Percentiles rank a stretch among this genome's conserved stretches.
Conservation (phyloP, 768 basidiomycete species). For the Collybia sordida region DNA sequence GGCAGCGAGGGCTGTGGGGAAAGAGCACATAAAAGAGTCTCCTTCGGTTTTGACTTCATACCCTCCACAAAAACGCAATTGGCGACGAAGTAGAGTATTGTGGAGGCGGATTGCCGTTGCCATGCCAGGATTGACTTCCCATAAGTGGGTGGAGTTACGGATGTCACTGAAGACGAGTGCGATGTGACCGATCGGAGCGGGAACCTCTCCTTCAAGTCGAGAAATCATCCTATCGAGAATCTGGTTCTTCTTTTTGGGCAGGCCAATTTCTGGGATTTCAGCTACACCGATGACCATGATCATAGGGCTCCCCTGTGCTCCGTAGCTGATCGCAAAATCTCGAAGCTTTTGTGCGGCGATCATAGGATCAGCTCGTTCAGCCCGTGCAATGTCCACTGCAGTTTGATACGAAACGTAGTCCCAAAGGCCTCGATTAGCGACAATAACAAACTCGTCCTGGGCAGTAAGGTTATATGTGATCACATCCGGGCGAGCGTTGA, state of each 20-base stretch:
- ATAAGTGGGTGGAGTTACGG: slow-evolving; percentile 92
- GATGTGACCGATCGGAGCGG: slow-evolving; percentile 82
- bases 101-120: slow-evolving; percentile 89
- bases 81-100: slow-evolving; percentile 81
- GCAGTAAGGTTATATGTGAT: slow-evolving; percentile 67
- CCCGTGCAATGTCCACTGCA: slow-evolving; percentile 92
- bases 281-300: slow-evolving; percentile 93
- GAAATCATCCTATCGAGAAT: slow-evolving; percentile 60
- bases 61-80: slow-evolving; percentile 86
- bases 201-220: slow-evolving; percentile 74
- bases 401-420: slow-evolving; percentile 92
- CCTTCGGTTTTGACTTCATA: slow-evolving; percentile 99
- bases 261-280: slow-evolving; percentile 61
- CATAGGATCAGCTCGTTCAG: slow-evolving; percentile 57
- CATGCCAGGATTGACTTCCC: slow-evolving; percentile 97
- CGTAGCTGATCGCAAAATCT: slow-evolving; percentile 96
- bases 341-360: slow-evolving; percentile 95
- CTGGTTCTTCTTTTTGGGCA: slow-evolving; percentile 44
- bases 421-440: slow-evolving; percentile 93
- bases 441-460: slow-evolving; percentile 93
- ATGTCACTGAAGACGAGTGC: slow-evolving; percentile 98
- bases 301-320: slow-evolving; percentile 91
- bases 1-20: slow-evolving; percentile 84
- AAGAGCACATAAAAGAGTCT: slow-evolving; percentile 98
- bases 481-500: slow-evolving; percentile 88